Evolutionary conservation across 768 basidiomycete species (phyloP).

Genomic region (Termitomyces sp.): DNA sequence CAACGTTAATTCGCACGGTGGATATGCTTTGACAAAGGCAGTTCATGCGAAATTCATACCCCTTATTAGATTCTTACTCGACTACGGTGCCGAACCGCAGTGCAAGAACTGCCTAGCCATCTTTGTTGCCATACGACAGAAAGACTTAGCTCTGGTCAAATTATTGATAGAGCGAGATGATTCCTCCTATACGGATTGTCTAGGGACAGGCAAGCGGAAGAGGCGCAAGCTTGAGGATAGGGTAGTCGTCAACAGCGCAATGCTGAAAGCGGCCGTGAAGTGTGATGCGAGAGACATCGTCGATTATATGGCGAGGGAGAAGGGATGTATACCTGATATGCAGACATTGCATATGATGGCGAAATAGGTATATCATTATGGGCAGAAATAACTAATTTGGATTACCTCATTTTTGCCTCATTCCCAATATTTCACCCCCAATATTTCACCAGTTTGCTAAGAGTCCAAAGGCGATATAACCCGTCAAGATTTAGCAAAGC

Average conservation of each 20-base stretch:
- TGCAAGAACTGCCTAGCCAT: conserved; percentile 64
- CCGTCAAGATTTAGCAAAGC: background rate
- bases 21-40: conserved; percentile 81
- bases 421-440: background rate
- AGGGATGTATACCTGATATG: conserved; percentile 72
- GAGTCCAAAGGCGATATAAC: background rate
- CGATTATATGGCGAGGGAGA: conserved; percentile 66
- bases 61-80: conserved; percentile 69
- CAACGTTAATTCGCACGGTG: conserved; percentile 64
- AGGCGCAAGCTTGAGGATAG: conserved; percentile 59
- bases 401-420: background rate
- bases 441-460: background rate
- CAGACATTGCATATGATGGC: conserved; percentile 44
- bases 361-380: background rate
- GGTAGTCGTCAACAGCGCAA: conserved; percentile 45
- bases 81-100: conserved; percentile 66
- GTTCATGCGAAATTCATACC: conserved; percentile 62
- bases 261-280: conserved; percentile 67
- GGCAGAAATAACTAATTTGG: background rate
- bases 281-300: conserved; percentile 66
- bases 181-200: conserved; percentile 19
- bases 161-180: conserved; percentile 67
- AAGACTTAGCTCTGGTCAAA: conserved; percentile 65
- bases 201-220: conserved; percentile 32
- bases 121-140: conserved; percentile 69